Evolutionary conservation across 1,284 basidiomycete species (phyloP).

Genomic region (Dichomitus squalens): DNA sequence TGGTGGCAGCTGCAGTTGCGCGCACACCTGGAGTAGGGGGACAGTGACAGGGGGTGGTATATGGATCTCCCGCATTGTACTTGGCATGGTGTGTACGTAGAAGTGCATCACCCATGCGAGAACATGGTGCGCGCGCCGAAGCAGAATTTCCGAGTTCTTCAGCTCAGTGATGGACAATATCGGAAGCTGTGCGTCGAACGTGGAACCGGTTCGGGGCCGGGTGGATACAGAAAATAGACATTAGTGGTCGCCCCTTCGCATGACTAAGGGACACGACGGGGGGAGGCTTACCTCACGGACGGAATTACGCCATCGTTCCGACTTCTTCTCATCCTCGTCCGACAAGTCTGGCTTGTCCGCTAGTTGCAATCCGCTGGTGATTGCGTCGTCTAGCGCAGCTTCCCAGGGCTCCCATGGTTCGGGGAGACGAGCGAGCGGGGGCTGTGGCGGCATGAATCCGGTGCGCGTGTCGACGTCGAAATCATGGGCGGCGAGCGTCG

Average conservation of each 20-base stretch:
- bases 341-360: conserved; percentile 51
- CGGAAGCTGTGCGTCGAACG: conserved; percentile 41
- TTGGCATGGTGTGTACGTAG: conserved; percentile 82
- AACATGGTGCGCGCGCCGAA: conserved; percentile 85
- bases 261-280: not conserved
- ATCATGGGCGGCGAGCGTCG: conserved; percentile 89
- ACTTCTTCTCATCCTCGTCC: conserved; percentile 45
- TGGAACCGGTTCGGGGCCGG: not conserved
- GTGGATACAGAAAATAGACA: not conserved
- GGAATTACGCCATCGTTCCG: conserved; percentile 62
- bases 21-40: conserved; percentile 79
- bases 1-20: conserved; percentile 83
- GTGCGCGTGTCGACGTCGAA: conserved; percentile 93
- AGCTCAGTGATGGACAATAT: conserved; percentile 54
- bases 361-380: conserved; percentile 53
- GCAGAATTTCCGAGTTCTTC: conserved; percentile 58
- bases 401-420: conserved; percentile 76
- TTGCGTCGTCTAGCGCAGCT: conserved; percentile 52
- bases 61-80: conserved; percentile 46
- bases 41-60: conserved; percentile 79
- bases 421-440: conserved; percentile 69
- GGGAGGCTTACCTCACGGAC: conserved; percentile 56
- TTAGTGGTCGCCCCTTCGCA: not conserved
- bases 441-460: conserved; percentile 89
- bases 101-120: conserved; percentile 88